These are phyloP conservation scores for Metschnikowia gelsemii DNA, from an alignment of 805 yeast species.

Conservation along the genomic window DNA sequence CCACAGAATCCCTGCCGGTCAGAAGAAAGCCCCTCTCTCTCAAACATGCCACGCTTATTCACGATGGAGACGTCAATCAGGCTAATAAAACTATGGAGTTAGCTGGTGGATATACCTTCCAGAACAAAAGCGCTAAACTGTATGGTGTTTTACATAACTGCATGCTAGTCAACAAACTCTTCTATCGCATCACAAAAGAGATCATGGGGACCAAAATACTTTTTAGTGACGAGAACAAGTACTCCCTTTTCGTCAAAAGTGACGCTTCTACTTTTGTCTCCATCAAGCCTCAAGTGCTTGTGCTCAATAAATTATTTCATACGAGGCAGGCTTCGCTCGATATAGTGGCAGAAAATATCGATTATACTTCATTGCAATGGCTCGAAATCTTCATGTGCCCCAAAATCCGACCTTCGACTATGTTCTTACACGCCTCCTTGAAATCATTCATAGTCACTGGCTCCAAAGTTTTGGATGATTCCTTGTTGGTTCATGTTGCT, in stretches of 20 bases:
- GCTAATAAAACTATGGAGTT: constrained; percentile 50
- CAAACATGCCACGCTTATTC: constrained; percentile 66
- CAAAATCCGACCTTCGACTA: constrained; percentile 51
- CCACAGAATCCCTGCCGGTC: constrained; percentile 57
- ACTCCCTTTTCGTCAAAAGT: constrained; percentile 35
- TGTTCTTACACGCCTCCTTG: constrained; percentile 29
- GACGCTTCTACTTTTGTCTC: constrained; percentile 3
- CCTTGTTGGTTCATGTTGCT: constrained; percentile 52
- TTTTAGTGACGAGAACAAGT: constrained; percentile 50
- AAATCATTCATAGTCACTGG: constrained; percentile 68
- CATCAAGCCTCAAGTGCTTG: constrained; percentile 44
- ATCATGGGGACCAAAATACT: constrained; percentile 55
- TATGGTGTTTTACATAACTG: constrained; percentile 49
- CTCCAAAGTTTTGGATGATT: constrained; percentile 59
- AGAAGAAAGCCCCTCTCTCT: constrained; percentile 69
- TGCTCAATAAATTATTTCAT: constrained; percentile 62
- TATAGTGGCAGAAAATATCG: constrained; percentile 35
- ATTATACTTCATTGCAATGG: constrained; percentile 57
- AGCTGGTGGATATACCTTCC: not conserved
- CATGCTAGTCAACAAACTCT: constrained; percentile 63
- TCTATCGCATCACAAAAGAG: constrained; percentile 56
- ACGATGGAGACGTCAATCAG: constrained; percentile 47
- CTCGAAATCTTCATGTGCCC: constrained; percentile 86
- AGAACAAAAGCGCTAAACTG: not conserved
- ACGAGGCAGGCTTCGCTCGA: constrained; percentile 57